Percentiles rank a stretch among this genome's conserved stretches.
Conservation (phyloP, 2,329 filamentous ascomycete species). For the Trichophyton schoenleinii region DNA sequence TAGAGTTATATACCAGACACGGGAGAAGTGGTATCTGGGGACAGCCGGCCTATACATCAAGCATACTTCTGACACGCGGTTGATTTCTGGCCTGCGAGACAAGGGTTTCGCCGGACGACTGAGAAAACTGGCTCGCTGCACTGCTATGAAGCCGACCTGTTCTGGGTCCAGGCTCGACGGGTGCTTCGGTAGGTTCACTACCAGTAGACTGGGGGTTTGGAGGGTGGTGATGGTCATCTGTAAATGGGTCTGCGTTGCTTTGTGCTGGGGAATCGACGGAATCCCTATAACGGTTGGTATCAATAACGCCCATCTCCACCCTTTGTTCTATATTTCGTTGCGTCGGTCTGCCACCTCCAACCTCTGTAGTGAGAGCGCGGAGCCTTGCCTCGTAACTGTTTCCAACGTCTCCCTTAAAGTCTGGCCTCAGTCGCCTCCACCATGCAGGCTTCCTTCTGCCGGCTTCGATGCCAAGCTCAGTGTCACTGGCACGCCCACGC, state of each 20-base stretch:
- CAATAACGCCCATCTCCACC: constrained; percentile 30
- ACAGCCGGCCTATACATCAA: constrained; percentile 8
- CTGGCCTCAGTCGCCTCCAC: constrained; percentile 41
- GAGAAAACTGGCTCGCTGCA: constrained; percentile 7
- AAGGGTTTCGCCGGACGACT: constrained; percentile 10
- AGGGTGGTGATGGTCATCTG: constrained; percentile 2
- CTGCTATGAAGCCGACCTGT: not conserved
- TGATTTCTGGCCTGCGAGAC: constrained; percentile 9
- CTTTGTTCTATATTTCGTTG: constrained; percentile 18
- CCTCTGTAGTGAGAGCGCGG: constrained; percentile 24
- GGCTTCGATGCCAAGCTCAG: constrained; percentile 44
- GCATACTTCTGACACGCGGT: constrained; percentile 11
- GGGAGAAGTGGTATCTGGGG: not conserved
- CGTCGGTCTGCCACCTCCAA: constrained; percentile 23
- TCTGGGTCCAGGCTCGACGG: not conserved
- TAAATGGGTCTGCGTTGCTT: constrained; percentile 6
- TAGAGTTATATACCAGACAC: not conserved
- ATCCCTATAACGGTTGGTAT: constrained; percentile 9
- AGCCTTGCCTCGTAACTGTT: constrained; percentile 19
- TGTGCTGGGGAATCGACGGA: not conserved
- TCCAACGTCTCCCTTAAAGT: constrained; percentile 17
- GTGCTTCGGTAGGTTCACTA: not conserved
- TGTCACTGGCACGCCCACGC: constrained; percentile 45
- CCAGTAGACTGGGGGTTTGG: not conserved
- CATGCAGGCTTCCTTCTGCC: constrained; percentile 47